Evolutionary conservation across 2,329 filamentous ascomycete genomes (phyloP), one percentile per base, ranked within the genome.

Genomic region (Teratosphaeria destructans): DNA sequence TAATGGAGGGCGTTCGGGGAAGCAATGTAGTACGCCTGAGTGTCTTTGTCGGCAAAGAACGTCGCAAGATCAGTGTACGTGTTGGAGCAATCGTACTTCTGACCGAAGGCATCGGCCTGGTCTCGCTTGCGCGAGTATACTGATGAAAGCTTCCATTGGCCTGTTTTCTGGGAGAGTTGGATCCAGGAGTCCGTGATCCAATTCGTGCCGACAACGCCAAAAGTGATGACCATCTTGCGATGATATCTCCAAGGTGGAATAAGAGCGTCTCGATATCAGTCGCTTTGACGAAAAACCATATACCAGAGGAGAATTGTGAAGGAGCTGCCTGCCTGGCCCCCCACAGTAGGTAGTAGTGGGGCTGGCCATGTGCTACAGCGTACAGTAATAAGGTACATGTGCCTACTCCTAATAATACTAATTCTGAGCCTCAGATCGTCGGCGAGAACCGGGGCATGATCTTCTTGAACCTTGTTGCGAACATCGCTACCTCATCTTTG

Each of bases 101-200:
- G 65, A 6, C 70, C 76, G 63, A 79, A 80, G 6, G 72, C 65
- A 43, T 72, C 66, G 23, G 77, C 78, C 4, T 75, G 73, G 5
- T 76, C 74, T 63, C 71, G 67, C 32, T 68, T 75, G 60, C 78
- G 75, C 3, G 77, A 79, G 71, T 78, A 80, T 55, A 80, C 75
- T 54, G 77, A 74, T 6, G 68, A 62, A 32, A 80, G 74, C 39
- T 71, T 70, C 75, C 76, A 80, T 69, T 74, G 70, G 23, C 67
- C 66, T 2, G 76, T 76, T 43, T 77, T 72, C 34, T 76, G 72
- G 12, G 77, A 76, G 23, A 71, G 73, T 14, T 70, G 65, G 66
- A 80, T 73, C 68, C 74, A 80, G 10, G 76, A 77, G 62, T 76
- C 74, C 3, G 78, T 79, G 66, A 80, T 80, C 78, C 78, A 80